phyloP scores from a whole-genome alignment of 257 asterid species.

The Solanum neorickii region DNA sequence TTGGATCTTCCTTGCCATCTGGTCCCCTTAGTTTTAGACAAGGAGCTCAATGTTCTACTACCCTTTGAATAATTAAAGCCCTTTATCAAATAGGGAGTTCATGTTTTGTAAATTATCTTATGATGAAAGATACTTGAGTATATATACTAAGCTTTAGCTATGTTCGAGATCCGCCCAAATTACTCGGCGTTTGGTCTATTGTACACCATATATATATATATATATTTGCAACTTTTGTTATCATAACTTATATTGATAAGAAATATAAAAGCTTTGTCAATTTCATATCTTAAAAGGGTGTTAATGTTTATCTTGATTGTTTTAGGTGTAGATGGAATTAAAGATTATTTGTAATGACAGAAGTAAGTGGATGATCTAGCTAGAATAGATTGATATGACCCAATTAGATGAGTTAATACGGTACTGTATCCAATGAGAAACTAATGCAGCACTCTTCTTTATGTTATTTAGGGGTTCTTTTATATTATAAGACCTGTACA shows the following conservation, averaged over 20 bases:
- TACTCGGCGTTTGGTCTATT: too few relatives aligned
- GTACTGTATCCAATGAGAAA: neutral
- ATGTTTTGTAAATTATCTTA: neutral
- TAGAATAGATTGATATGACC: neutral
- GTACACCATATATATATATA: too few relatives aligned
- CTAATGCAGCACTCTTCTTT: neutral
- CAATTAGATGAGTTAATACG: neutral
- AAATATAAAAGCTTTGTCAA: neutral
- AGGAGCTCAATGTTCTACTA: slow-evolving; percentile 67
- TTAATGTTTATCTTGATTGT: neutral
- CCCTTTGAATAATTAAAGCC: slow-evolving; percentile 22
- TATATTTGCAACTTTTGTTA: neutral
- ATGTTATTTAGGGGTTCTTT: too few relatives aligned
- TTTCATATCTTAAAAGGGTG: neutral
- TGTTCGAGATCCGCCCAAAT: neutral
- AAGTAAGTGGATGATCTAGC: neutral
- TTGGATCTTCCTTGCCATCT: slow-evolving; percentile 42
- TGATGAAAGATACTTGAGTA: neutral
- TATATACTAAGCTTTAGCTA: neutral
- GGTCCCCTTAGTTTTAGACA: slow-evolving; percentile 48
- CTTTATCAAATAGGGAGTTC: neutral
- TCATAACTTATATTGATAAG: neutral
- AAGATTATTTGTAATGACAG: neutral
- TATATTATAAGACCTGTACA: too few relatives aligned
- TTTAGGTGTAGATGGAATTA: neutral